These are phyloP conservation scores for Alliaria petiolata DNA, from an alignment of 345 rosid species.

Conservation along the genomic window DNA sequence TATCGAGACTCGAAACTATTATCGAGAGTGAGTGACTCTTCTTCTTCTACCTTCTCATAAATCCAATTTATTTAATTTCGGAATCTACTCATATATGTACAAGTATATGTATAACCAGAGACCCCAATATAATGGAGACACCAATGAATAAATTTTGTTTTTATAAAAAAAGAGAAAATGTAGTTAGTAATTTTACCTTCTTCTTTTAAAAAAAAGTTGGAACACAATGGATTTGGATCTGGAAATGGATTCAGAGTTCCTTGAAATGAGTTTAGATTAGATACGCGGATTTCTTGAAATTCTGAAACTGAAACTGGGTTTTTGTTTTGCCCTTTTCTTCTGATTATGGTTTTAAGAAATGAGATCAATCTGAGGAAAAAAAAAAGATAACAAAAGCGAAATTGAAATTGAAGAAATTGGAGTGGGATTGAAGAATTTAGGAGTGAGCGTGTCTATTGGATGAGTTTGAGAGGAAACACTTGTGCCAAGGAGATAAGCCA, in stretches of 20 bases:
- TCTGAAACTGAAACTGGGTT: background rate
- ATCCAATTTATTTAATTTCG: background rate
- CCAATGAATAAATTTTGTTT: background rate
- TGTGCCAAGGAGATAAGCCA: constrained; percentile 27
- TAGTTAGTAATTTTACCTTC: constrained; percentile 12
- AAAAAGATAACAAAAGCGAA: background rate
- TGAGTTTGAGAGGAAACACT: background rate
- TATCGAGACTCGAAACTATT: no score
- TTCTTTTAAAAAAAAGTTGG: background rate
- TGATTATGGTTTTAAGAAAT: no score
- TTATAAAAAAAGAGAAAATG: constrained; percentile 19
- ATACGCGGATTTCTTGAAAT: constrained; percentile 1
- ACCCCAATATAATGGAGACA: background rate
- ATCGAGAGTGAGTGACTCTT: background rate
- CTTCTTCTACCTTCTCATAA: constrained; percentile 1
- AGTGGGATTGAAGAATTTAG: background rate
- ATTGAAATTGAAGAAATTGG: background rate
- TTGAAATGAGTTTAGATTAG: constrained; percentile 7
- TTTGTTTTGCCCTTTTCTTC: background rate
- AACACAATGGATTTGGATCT: constrained; percentile 16
- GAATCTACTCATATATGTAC: background rate
- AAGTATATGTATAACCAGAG: background rate
- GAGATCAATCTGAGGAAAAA: background rate
- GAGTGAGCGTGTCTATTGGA: constrained; percentile 18
- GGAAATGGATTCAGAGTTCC: constrained; percentile 6